Conservation (phyloP, 306 rosid species). For the Inga oerstediana region DNA sequence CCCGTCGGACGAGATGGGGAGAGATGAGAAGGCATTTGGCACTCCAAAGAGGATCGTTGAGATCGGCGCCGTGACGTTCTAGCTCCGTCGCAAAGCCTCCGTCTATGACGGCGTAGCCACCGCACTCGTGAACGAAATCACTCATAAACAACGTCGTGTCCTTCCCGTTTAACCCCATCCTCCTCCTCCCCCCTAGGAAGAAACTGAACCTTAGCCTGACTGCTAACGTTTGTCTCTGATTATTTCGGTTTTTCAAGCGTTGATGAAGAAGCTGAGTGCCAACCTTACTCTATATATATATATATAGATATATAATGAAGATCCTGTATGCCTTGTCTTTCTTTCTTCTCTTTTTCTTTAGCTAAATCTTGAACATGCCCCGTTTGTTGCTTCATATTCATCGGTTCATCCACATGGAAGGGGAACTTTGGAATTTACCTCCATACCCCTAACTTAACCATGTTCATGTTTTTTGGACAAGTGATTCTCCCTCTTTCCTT, state of each 20-base stretch:
- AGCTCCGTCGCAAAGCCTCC: constrained; percentile 96
- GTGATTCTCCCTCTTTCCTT: too few species aligned
- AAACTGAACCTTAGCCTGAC: background rate
- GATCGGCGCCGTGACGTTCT: constrained; percentile 89
- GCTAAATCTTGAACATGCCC: background rate
- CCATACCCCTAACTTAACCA: constrained; percentile 3
- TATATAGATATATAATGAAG: background rate
- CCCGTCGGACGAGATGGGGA: constrained; percentile 81
- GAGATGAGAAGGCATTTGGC: constrained; percentile 85
- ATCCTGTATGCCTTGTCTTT: background rate
- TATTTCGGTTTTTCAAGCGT: background rate
- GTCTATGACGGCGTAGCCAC: constrained; percentile 74
- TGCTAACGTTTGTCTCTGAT: background rate
- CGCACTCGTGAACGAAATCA: constrained; percentile 60
- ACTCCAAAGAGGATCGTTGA: constrained; percentile 93
- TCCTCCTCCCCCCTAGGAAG: background rate
- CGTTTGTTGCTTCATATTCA: background rate
- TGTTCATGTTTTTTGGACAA: background rate
- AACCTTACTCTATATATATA: background rate
- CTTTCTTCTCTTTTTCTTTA: too few species aligned
- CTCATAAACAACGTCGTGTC: constrained; percentile 43
- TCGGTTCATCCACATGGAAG: background rate
- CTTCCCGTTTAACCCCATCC: constrained; percentile 32
- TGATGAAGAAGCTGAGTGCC: background rate
- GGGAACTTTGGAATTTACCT: background rate